Evolutionary conservation across 768 basidiomycete species (phyloP).

Genomic region (Pleurotus citrinopileatus): DNA sequence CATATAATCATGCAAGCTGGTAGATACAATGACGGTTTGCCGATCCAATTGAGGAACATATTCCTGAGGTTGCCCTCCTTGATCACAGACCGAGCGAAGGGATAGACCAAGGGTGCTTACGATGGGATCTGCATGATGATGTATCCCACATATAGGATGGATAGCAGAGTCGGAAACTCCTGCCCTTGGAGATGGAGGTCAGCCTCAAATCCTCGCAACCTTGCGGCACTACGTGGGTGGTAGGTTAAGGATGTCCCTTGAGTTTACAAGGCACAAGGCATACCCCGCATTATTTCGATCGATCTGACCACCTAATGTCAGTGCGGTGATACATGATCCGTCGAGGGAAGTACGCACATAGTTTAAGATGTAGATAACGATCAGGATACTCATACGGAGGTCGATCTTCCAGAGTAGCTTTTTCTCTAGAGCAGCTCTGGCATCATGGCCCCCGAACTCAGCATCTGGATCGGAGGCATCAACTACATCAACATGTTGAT

Average conservation of each 20-base stretch:
- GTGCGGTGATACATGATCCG: background rate
- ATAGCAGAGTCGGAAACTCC: slow-evolving; percentile 66
- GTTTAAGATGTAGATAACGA: slow-evolving; percentile 51
- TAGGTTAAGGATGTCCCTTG: background rate
- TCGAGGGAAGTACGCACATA: slow-evolving; percentile 28
- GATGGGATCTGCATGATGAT: slow-evolving; percentile 81
- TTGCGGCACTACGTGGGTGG: slow-evolving; percentile 51
- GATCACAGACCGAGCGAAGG: background rate
- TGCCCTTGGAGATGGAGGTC: slow-evolving; percentile 62
- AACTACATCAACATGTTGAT: background rate
- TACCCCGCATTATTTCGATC: slow-evolving; percentile 78
- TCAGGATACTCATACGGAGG: slow-evolving; percentile 50
- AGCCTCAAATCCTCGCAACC: slow-evolving; percentile 67
- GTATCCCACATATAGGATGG: slow-evolving; percentile 71
- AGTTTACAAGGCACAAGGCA: too few relatives aligned
- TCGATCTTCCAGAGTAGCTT: slow-evolving; percentile 56
- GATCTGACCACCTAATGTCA: slow-evolving; percentile 35
- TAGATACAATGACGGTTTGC: slow-evolving; percentile 66
- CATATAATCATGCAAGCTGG: slow-evolving; percentile 70
- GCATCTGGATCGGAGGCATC: slow-evolving; percentile 30
- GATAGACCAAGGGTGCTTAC: slow-evolving; percentile 32
- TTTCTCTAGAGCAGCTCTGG: slow-evolving; percentile 45
- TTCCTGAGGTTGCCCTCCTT: slow-evolving; percentile 43
- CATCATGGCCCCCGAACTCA: slow-evolving; percentile 49
- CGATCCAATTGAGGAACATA: slow-evolving; percentile 71